Percentiles rank a stretch among this genome's conserved stretches.
Evolutionary conservation across 2,329 filamentous ascomycete species (phyloP).

Genomic region (Tolypocladium nubicola): DNA sequence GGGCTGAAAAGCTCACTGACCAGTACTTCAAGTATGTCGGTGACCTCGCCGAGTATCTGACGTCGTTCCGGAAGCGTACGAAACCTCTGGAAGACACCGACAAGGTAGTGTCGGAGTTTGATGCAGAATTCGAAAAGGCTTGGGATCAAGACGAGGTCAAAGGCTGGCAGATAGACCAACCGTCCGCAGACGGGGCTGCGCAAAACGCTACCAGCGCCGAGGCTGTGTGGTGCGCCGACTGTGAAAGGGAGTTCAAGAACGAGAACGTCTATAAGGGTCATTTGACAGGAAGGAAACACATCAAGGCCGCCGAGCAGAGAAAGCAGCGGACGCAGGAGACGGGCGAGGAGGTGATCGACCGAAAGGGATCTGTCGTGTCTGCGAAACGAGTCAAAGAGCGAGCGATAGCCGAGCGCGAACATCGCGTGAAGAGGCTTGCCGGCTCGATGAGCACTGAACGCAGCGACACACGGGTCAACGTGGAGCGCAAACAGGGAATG

Average conservation of each 20-base stretch:
- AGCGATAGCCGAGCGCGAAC: slow-evolving; percentile 81
- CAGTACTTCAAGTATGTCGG: slow-evolving; percentile 86
- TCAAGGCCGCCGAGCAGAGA: slow-evolving; percentile 66
- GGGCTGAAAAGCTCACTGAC: slow-evolving; percentile 79
- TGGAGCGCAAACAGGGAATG: slow-evolving; percentile 95
- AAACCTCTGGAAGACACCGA: slow-evolving; percentile 79
- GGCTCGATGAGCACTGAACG: slow-evolving; percentile 78
- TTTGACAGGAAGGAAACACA: slow-evolving; percentile 83
- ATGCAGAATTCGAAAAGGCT: slow-evolving; percentile 70
- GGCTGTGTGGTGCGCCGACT: slow-evolving; percentile 81
- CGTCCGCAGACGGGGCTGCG: slow-evolving; percentile 19
- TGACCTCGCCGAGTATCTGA: slow-evolving; percentile 70
- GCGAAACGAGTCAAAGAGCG: slow-evolving; percentile 68
- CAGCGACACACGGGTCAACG: slow-evolving; percentile 82
- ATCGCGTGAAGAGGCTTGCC: slow-evolving; percentile 68
- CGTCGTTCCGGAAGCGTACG: slow-evolving; percentile 76
- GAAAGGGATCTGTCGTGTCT: slow-evolving; percentile 18
- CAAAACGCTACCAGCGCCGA: slow-evolving; percentile 33
- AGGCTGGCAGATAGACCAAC: slow-evolving; percentile 60
- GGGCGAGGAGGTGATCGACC: slow-evolving; percentile 16
- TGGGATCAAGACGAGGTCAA: slow-evolving; percentile 74
- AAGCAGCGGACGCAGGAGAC: slow-evolving; percentile 34
- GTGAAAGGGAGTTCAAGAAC: slow-evolving; percentile 91
- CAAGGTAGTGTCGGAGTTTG: slow-evolving; percentile 64
- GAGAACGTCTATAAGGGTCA: slow-evolving; percentile 90